Evolutionary conservation across 176 grass and related monocot genomes (phyloP).

Genomic region (Poa pratensis): DNA sequence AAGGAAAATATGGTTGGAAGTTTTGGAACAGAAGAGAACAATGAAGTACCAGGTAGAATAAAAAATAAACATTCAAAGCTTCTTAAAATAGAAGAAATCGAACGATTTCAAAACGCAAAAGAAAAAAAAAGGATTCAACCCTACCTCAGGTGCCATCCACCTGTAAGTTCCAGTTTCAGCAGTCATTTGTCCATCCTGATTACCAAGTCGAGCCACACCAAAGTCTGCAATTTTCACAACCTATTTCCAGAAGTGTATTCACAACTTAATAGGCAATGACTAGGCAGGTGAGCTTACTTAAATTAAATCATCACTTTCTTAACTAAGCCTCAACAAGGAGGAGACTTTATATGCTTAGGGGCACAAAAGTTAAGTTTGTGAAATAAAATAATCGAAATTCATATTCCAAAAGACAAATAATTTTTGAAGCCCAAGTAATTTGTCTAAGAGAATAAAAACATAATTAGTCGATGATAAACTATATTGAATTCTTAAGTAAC

Average conservation of each 20-base stretch:
- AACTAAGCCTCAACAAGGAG: neutral
- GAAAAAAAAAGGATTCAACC: neutral
- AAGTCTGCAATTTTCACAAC: slow-evolving; percentile 92
- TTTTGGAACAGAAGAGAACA: slow-evolving; percentile 27
- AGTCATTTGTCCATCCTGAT: slow-evolving; percentile 84
- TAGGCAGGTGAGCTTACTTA: slow-evolving; percentile 8
- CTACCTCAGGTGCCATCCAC: slow-evolving; percentile 96
- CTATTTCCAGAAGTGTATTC: slow-evolving; percentile 59
- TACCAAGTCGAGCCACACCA: slow-evolving; percentile 75
- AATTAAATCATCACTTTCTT: slow-evolving; percentile 4
- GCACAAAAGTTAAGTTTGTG: neutral
- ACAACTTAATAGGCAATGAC: slow-evolving; percentile 30
- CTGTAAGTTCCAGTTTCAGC: slow-evolving; percentile 93
- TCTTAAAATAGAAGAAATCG: neutral
- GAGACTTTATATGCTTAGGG: neutral
- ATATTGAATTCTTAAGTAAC: neutral
- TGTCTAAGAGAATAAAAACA: neutral
- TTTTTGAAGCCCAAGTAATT: neutral
- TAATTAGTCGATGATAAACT: neutral
- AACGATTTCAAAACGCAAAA: neutral
- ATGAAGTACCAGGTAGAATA: neutral
- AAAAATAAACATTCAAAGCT: slow-evolving; percentile 27
- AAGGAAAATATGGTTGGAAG: neutral
- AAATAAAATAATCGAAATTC: slow-evolving; percentile 15
- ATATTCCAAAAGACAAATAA: neutral